phyloP scores from a whole-genome alignment of 1,284 basidiomycete species.

The Acaromyces ingoldii region DNA sequence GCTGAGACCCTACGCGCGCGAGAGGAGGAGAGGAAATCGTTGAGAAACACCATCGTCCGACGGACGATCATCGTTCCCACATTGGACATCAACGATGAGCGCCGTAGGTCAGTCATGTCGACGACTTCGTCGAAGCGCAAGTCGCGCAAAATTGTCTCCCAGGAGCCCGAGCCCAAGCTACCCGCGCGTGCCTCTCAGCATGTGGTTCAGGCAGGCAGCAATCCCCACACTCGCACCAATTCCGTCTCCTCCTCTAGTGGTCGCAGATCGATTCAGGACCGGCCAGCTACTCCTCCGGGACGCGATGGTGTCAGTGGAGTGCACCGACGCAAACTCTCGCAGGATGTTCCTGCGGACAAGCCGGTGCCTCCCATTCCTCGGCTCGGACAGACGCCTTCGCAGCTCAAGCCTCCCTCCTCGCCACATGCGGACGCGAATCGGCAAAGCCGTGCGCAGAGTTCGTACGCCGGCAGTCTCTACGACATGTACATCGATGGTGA shows the following conservation, averaged over 20 bases:
- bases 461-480: slow-evolving; percentile 37
- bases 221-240: background rate
- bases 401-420: background rate
- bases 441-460: slow-evolving; percentile 15
- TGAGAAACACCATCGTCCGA: slow-evolving; percentile 38
- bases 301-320: slow-evolving; percentile 10
- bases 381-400: background rate
- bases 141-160: slow-evolving; percentile 10
- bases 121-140: slow-evolving; percentile 22
- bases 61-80: slow-evolving; percentile 41
- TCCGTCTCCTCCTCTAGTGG: slow-evolving; percentile 6
- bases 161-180: too few species aligned
- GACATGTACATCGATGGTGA: slow-evolving; percentile 29
- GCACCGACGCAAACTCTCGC: slow-evolving; percentile 12
- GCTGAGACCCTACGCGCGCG: too few species aligned
- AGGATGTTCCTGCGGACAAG: slow-evolving; percentile 7
- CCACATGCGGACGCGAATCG: background rate
- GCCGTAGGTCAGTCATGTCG: slow-evolving; percentile 11
- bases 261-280: slow-evolving; percentile 21
- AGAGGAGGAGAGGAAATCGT: slow-evolving; percentile 20
- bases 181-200: too few species aligned
- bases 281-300: slow-evolving; percentile 15
- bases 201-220: too few species aligned
- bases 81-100: slow-evolving; percentile 14
- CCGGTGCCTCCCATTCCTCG: slow-evolving; percentile 7